These are phyloP conservation scores for Anaeramoeba flamelloides DNA, from an alignment of 78 protist genomes.

Conservation along the genomic window DNA sequence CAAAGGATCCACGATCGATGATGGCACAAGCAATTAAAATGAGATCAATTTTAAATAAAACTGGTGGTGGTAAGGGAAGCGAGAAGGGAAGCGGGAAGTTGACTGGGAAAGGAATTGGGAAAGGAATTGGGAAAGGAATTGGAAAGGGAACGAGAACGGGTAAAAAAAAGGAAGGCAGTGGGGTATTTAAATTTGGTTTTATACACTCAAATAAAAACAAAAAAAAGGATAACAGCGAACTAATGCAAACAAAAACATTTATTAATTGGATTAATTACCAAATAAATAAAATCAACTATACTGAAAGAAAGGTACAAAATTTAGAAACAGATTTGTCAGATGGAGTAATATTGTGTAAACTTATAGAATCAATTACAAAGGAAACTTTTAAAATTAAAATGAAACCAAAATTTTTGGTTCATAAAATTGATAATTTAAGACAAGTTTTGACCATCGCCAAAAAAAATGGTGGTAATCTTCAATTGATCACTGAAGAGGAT, in stretches of 20 bases:
- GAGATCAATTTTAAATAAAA: too few species aligned
- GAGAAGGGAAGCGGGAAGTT: background rate
- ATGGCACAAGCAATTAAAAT: background rate
- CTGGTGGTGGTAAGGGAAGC: background rate
- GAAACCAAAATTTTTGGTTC: background rate
- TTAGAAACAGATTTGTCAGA: background rate
- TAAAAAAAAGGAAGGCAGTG: too few species aligned
- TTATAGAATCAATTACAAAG: background rate
- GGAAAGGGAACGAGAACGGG: too few species aligned
- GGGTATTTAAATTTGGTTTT: too few species aligned
- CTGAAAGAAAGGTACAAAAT: background rate
- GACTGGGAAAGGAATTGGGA: too few species aligned
- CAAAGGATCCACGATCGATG: background rate
- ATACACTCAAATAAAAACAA: too few species aligned
- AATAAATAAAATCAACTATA: background rate
- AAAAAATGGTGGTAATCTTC: background rate
- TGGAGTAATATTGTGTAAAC: background rate
- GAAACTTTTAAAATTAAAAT: background rate
- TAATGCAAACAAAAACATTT: background rate
- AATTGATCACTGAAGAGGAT: background rate
- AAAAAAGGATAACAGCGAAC: background rate
- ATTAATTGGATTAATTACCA: background rate
- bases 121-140: too few species aligned
- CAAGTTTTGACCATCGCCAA: background rate
- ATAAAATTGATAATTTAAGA: background rate